These are phyloP conservation scores for Globisporangium rhizosaccharum DNA, from an alignment of 352 stramenopile species.

Conservation along the genomic window DNA sequence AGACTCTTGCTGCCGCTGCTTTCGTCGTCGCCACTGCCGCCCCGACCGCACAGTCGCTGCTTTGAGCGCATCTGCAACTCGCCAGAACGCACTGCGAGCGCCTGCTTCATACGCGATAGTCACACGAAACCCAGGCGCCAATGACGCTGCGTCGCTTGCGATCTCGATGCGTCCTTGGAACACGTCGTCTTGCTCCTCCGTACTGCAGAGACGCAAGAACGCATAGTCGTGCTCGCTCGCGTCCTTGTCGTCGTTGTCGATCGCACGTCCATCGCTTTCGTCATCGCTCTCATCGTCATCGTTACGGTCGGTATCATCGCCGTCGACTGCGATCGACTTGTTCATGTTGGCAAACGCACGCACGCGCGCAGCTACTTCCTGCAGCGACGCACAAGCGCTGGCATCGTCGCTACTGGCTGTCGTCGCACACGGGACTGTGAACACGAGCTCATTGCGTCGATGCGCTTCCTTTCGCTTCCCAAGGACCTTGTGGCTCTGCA, in stretches of 20 bases:
- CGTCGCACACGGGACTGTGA: conserved; percentile 27
- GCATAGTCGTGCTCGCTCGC: background rate
- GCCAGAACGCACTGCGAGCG: conserved; percentile 62
- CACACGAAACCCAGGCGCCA: conserved; percentile 27
- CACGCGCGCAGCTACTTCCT: conserved; percentile 37
- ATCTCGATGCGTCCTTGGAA: conserved; percentile 35
- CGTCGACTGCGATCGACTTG: conserved; percentile 5
- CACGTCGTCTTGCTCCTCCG: background rate
- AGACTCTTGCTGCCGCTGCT: conserved; percentile 22
- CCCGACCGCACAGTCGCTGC: conserved; percentile 50
- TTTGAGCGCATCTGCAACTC: conserved; percentile 48
- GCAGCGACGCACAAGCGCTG: conserved; percentile 34
- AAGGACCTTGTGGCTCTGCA: conserved; percentile 59
- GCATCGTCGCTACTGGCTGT: conserved; percentile 6
- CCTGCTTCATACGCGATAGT: conserved; percentile 44
- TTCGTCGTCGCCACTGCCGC: conserved; percentile 59
- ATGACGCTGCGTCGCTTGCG: conserved; percentile 7
- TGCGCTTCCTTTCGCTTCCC: conserved; percentile 79
- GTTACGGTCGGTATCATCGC: conserved; percentile 3
- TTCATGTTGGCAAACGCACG: conserved; percentile 28
- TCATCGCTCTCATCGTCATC: background rate
- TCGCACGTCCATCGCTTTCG: conserved; percentile 13
- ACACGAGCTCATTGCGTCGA: conserved; percentile 45
- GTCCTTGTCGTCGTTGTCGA: conserved; percentile 1
- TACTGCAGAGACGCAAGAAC: conserved; percentile 10